These are phyloP conservation scores for Yamadazyma scolyti DNA, from an alignment of 805 yeast species.

Conservation along the genomic window DNA sequence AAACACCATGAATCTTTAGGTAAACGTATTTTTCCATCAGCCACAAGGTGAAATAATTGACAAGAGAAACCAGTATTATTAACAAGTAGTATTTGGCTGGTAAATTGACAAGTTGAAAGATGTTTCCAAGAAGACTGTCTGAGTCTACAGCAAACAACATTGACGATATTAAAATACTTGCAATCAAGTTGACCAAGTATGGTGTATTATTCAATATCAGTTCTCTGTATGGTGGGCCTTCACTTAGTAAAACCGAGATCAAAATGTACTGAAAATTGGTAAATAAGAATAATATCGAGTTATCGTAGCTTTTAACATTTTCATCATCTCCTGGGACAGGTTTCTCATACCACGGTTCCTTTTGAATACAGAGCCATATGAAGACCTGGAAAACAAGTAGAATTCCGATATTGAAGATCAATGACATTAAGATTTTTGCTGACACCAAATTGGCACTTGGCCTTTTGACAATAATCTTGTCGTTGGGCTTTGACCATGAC, in stretches of 20 bases:
- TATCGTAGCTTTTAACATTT: conserved; percentile 82
- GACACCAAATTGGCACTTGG: conserved; percentile 95
- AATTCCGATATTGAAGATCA: conserved; percentile 71
- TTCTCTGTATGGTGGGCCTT: conserved; percentile 91
- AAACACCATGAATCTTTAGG: conserved; percentile 17
- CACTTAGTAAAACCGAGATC: conserved; percentile 78
- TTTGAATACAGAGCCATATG: conserved; percentile 60
- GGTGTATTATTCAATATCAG: conserved; percentile 65
- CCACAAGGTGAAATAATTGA: conserved; percentile 49
- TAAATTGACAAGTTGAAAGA: conserved; percentile 74
- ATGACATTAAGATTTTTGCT: conserved; percentile 78
- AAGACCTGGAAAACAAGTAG: conserved; percentile 61
- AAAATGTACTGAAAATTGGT: conserved; percentile 88
- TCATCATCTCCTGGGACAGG: conserved; percentile 78
- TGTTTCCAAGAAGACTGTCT: conserved; percentile 52
- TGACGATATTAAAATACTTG: conserved; percentile 49
- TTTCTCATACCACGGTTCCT: conserved; percentile 68
- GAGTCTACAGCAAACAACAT: conserved; percentile 53
- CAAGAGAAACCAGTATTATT: conserved; percentile 43
- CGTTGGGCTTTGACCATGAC: conserved; percentile 93
- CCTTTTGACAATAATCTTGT: conserved; percentile 57
- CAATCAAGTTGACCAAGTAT: conserved; percentile 58
- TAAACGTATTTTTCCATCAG: conserved; percentile 45
- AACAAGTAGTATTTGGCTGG: conserved; percentile 46
- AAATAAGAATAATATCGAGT: conserved; percentile 76